phyloP scores from a whole-genome alignment of 1,284 basidiomycete species.

The Cutaneotrichosporon arboriforme region DNA sequence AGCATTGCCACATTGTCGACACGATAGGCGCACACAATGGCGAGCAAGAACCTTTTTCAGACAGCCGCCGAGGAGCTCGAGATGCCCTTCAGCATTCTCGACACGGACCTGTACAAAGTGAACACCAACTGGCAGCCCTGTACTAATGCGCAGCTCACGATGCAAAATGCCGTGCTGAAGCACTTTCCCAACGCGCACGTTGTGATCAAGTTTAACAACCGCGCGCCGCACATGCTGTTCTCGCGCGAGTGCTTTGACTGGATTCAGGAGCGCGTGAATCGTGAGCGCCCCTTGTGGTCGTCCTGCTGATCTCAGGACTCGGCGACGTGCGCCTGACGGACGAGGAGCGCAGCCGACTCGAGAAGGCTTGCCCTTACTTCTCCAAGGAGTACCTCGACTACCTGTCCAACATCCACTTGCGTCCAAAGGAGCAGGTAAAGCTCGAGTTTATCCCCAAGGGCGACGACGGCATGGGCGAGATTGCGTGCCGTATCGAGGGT shows the following conservation, averaged over 20 bases:
- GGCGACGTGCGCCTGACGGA: conserved; percentile 58
- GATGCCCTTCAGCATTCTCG: conserved; percentile 65
- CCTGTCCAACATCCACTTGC: conserved; percentile 64
- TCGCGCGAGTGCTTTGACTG: conserved; percentile 62
- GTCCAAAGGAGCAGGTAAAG: conserved; percentile 69
- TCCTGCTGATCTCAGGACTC: conserved; percentile 55
- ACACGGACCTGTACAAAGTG: conserved; percentile 96
- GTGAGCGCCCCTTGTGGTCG: conserved; percentile 52
- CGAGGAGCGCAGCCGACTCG: conserved; percentile 67
- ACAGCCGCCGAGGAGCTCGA: conserved; percentile 25
- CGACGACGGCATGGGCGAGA: conserved; percentile 54
- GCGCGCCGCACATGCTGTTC: conserved; percentile 67
- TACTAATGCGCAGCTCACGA: conserved; percentile 66
- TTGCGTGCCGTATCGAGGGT: conserved; percentile 70
- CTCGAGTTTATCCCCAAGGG: conserved; percentile 57
- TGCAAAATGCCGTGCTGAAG: conserved; percentile 89
- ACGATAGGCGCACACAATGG: neutral
- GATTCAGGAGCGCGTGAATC: conserved; percentile 60
- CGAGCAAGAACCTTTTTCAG: conserved; percentile 3
- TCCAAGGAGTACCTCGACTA: conserved; percentile 68
- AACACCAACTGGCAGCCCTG: neutral
- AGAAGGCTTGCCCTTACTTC: conserved; percentile 69
- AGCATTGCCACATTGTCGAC: neutral
- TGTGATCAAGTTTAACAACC: conserved; percentile 75
- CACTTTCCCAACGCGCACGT: conserved; percentile 66